Conservation (phyloP, 768 basidiomycete genomes). For the Suillus variegatus region DNA sequence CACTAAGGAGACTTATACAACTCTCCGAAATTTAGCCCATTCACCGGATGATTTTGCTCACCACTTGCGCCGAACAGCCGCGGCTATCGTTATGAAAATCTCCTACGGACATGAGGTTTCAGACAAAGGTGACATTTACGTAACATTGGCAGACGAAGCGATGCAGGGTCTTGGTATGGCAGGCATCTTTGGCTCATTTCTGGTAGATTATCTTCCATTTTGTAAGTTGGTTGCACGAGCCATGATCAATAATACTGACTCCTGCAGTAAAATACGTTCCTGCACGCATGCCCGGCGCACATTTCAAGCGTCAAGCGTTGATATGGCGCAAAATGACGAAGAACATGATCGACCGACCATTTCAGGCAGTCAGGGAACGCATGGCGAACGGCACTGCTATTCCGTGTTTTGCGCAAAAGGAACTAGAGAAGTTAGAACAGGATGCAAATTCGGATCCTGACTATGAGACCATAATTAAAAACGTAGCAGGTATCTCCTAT, state of each 20-base stretch:
- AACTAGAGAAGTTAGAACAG: conserved; percentile 35
- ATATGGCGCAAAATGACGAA: conserved; percentile 37
- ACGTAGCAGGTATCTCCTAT: conserved; percentile 51
- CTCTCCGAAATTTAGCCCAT: conserved; percentile 39
- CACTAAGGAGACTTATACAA: conserved; percentile 36
- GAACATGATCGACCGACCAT: conserved; percentile 33
- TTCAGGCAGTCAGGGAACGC: conserved; percentile 47
- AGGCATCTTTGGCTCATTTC: conserved; percentile 44
- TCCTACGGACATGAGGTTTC: conserved; percentile 42
- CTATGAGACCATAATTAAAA: conserved; percentile 48
- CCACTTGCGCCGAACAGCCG: conserved; percentile 38
- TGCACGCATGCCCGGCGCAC: conserved; percentile 48
- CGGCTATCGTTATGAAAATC: conserved; percentile 42
- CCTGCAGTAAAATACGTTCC: conserved; percentile 48
- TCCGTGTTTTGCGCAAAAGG: conserved; percentile 48
- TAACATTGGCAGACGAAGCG: conserved; percentile 42
- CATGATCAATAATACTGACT: background rate
- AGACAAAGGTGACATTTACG: conserved; percentile 40
- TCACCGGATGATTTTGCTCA: conserved; percentile 39
- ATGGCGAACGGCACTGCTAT: conserved; percentile 38
- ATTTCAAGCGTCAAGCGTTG: conserved; percentile 48
- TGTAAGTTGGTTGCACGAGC: conserved; percentile 22
- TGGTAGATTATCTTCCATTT: conserved; percentile 39
- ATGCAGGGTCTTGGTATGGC: conserved; percentile 36
- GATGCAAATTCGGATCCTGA: conserved; percentile 25